Conservation (phyloP, 1,284 basidiomycete species). For the Hemileia vastatrix region DNA sequence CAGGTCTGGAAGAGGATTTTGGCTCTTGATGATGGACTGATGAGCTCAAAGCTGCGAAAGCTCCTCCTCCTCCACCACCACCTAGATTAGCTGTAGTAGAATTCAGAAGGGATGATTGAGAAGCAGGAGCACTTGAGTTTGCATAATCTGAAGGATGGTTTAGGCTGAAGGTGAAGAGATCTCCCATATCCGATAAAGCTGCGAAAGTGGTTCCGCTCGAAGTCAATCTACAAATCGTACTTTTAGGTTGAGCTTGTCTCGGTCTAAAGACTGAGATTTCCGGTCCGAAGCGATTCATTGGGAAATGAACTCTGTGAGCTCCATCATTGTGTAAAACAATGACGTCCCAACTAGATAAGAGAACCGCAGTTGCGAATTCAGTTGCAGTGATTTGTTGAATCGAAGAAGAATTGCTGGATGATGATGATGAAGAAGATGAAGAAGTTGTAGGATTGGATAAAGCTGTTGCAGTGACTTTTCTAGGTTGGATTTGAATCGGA, state of each 20-base stretch:
- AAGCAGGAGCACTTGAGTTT: too few relatives aligned
- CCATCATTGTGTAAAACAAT: conserved; percentile 18
- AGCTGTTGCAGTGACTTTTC: conserved; percentile 73
- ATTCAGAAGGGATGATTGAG: too few relatives aligned
- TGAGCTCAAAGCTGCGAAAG: not conserved
- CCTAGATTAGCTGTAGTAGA: too few relatives aligned
- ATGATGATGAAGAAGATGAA: too few relatives aligned
- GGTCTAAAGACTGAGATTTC: too few relatives aligned
- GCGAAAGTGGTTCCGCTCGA: conserved; percentile 76
- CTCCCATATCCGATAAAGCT: conserved; percentile 74
- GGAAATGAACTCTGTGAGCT: conserved; percentile 51
- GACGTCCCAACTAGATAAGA: too few relatives aligned
- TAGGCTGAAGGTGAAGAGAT: conserved; percentile 77
- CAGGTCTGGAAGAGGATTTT: not conserved
- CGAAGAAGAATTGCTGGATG: too few relatives aligned
- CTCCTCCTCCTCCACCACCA: conserved; percentile 44
- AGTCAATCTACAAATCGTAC: conserved; percentile 73
- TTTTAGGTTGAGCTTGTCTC: too few relatives aligned
- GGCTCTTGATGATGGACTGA: not conserved
- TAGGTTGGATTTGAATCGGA: conserved; percentile 66
- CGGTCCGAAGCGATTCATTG: too few relatives aligned
- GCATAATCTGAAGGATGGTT: too few relatives aligned
- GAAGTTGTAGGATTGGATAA: too few relatives aligned
- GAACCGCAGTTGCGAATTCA: conserved; percentile 26
- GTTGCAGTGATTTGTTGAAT: conserved; percentile 63